A percentile compares a stretch with the other conserved stretches of the same genome.
Evolutionary conservation across 2,329 filamentous ascomycete genomes (phyloP).

Genomic region (Scedosporium minutisporum): DNA sequence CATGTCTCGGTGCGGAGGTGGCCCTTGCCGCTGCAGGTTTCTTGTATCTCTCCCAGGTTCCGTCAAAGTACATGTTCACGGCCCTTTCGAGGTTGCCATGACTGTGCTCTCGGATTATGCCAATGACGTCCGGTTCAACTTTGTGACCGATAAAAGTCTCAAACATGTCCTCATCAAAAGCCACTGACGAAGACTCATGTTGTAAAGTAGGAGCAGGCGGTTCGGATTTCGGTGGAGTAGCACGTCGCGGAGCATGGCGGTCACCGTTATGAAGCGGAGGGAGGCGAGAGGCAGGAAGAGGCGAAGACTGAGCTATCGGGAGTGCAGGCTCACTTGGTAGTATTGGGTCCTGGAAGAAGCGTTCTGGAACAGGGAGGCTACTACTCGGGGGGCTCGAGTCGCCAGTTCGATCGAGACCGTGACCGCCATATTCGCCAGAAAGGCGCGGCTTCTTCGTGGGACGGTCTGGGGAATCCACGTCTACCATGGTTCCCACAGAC

Average conservation of each 20-base stretch:
- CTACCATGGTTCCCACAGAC: constrained; percentile 23
- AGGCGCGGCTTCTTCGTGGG: constrained; percentile 38
- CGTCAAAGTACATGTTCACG: constrained; percentile 62
- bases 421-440: constrained; percentile 13
- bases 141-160: constrained; percentile 51
- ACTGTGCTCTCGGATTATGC: constrained; percentile 42
- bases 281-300: constrained; percentile 10
- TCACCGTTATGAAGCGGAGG: constrained; percentile 13
- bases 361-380: constrained; percentile 11
- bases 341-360: constrained; percentile 25
- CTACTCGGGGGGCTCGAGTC: constrained; percentile 2
- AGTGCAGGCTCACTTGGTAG: neutral
- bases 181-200: constrained; percentile 18
- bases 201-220: constrained; percentile 10
- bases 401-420: neutral
- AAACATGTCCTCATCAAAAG: constrained; percentile 49
- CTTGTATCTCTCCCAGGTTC: constrained; percentile 46
- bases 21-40: constrained; percentile 20
- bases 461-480: constrained; percentile 28
- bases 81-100: constrained; percentile 50
- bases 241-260: constrained; percentile 12
- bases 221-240: constrained; percentile 4
- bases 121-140: constrained; percentile 37
- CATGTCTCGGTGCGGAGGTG: constrained; percentile 2
- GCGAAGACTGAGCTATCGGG: constrained; percentile 5